Evolutionary conservation across 768 basidiomycete genomes (phyloP).

Genomic region (Serendipita indica): DNA sequence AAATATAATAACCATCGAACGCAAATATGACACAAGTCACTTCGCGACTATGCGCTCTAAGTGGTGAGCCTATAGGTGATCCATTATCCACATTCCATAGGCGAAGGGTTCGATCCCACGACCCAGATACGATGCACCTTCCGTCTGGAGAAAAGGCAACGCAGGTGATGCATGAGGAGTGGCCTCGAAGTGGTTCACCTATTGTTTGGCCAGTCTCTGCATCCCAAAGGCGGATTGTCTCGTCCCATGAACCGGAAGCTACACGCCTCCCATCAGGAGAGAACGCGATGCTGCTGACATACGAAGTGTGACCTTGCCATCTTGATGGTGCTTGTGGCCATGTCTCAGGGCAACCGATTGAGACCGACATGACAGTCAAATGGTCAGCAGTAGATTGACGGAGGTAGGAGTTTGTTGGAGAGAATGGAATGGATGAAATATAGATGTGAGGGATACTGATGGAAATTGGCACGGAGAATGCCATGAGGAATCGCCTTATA

Average conservation of each 20-base stretch:
- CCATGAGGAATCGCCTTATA: background rate
- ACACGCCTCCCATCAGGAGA: background rate
- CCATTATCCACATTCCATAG: background rate
- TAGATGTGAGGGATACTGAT: background rate
- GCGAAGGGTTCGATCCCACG: background rate
- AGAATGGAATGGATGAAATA: background rate
- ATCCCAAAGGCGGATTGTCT: background rate
- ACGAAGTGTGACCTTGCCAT: background rate
- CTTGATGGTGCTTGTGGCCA: too few species aligned
- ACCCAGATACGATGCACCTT: background rate
- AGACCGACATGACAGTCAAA: too few species aligned
- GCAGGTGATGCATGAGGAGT: background rate
- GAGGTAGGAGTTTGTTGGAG: background rate
- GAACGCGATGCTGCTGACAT: background rate
- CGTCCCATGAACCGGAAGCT: background rate
- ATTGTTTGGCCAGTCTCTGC: background rate
- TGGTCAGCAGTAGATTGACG: too few species aligned
- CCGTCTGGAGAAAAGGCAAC: background rate
- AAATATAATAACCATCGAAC: background rate
- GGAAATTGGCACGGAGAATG: background rate
- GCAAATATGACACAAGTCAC: background rate
- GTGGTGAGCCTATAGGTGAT: background rate
- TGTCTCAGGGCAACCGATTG: too few species aligned
- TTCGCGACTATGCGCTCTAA: background rate
- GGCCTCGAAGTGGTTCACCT: background rate